phyloP scores from a whole-genome alignment of 78 protist genomes.

The Dictyostelium firmibasis region DNA sequence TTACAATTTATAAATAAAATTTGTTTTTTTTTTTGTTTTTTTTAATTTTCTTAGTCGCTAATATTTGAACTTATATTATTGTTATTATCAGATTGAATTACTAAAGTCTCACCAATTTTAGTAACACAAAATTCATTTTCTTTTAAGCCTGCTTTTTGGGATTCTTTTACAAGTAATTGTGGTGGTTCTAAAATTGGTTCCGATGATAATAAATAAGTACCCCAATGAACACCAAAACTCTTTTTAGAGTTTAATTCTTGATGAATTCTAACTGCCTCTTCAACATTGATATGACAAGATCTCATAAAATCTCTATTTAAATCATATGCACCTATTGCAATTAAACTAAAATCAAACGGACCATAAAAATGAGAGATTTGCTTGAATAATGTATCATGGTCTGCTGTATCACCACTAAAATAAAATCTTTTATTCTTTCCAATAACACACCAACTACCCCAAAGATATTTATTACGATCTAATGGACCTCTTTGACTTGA shows the following conservation, averaged over 20 bases:
- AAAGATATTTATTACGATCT: conserved; percentile 1
- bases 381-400: conserved; percentile 45
- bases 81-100: not conserved
- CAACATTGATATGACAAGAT: conserved; percentile 26
- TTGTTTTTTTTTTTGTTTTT: not conserved
- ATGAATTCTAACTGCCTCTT: conserved; percentile 69
- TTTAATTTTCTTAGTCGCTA: not conserved
- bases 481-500: not conserved
- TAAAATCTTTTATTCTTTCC: conserved; percentile 45
- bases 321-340: conserved; percentile 82
- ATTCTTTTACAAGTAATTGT: not conserved
- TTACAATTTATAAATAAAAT: no score
- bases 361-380: conserved; percentile 66
- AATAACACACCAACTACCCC: conserved; percentile 53
- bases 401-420: conserved; percentile 77
- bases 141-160: not conserved
- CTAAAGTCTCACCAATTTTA: conserved; percentile 54
- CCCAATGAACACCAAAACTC: conserved; percentile 79
- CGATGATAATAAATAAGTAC: conserved; percentile 27
- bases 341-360: conserved; percentile 48
- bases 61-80: no score
- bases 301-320: conserved; percentile 45
- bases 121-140: conserved; percentile 26
- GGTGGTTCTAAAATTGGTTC: conserved; percentile 64
- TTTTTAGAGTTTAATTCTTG: conserved; percentile 13